phyloP scores from a whole-genome alignment of 257 asterid genomes.

The Solanum piurae region DNA sequence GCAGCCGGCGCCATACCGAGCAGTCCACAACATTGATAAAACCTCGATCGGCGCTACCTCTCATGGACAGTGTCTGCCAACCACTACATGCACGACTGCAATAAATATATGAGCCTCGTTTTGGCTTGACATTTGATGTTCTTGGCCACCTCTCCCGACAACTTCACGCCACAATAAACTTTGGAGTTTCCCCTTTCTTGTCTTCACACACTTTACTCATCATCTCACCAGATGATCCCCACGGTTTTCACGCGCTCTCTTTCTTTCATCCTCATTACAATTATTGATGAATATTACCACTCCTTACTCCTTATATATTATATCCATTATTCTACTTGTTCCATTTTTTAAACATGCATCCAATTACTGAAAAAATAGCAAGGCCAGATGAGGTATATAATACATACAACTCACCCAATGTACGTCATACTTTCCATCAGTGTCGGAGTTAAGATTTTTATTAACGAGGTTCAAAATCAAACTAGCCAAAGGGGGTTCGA shows the following conservation, averaged over 20 bases:
- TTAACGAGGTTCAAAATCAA: accelerated
- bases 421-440: background rate
- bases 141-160: background rate
- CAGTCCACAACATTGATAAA: background rate
- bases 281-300: background rate
- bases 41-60: background rate
- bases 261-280: background rate
- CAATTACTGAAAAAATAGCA: background rate
- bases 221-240: background rate
- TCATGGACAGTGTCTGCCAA: background rate
- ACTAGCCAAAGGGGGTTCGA: accelerated
- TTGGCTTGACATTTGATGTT: background rate
- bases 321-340: background rate
- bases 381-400: background rate
- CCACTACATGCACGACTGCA: conserved; percentile 1
- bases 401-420: background rate
- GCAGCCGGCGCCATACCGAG: background rate
- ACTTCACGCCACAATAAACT: background rate
- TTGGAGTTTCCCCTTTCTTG: background rate
- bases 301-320: background rate
- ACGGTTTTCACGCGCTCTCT: background rate
- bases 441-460: background rate
- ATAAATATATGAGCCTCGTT: background rate
- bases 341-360: background rate
- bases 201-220: background rate